These are phyloP conservation scores for Oenanthe javanica DNA, from an alignment of 140 eudicot genomes.

Conservation along the genomic window DNA sequence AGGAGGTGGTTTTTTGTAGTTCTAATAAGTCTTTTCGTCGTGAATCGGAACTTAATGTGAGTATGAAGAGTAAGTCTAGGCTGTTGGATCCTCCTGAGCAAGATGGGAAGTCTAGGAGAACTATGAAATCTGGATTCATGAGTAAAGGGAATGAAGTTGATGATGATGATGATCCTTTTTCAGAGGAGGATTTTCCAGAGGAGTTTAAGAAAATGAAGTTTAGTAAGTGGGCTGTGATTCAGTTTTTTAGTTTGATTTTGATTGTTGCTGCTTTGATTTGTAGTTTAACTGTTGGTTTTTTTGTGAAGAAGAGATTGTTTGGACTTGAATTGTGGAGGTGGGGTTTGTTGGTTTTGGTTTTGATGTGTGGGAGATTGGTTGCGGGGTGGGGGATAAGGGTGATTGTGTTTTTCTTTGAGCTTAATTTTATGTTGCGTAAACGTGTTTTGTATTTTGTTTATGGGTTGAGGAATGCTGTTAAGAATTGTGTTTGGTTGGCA, in stretches of 20 bases:
- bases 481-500: conserved; percentile 51
- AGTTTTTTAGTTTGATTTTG: conserved; percentile 26
- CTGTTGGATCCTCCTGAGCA: conserved; percentile 19
- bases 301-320: conserved; percentile 16
- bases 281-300: conserved; percentile 25
- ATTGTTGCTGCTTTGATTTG: conserved; percentile 38
- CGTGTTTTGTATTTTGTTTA: conserved; percentile 51
- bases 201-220: conserved; percentile 22
- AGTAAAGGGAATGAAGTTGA: conserved; percentile 17
- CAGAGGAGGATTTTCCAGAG: conserved; percentile 25
- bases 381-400: conserved; percentile 41
- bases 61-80: conserved; percentile 25
- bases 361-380: conserved; percentile 47
- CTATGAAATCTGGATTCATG: conserved; percentile 11
- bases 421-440: conserved; percentile 35
- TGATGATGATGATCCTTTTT: conserved; percentile 34
- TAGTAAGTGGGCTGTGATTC: conserved; percentile 6
- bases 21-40: background rate
- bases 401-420: conserved; percentile 39
- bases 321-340: conserved; percentile 50
- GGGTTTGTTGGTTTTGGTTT: conserved; percentile 39
- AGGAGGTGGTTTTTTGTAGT: background rate
- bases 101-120: conserved; percentile 3
- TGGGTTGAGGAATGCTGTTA: conserved; percentile 50
- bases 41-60: background rate